phyloP scores from a whole-genome alignment of 495 filamentous ascomycete genomes.

The Aspergillus wentii region DNA sequence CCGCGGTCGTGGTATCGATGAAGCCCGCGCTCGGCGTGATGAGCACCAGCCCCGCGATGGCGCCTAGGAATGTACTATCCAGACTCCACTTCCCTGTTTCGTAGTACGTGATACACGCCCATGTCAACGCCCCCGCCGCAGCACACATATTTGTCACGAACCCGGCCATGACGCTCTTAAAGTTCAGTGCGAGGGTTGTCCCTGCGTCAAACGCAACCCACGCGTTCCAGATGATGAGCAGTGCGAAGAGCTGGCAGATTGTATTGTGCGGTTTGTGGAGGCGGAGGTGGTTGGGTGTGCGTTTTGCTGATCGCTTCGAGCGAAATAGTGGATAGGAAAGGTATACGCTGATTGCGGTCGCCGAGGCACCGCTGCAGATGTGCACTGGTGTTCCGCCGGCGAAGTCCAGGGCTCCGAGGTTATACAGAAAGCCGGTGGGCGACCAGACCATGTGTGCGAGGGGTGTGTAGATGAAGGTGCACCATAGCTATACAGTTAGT shows the following conservation, averaged over 20 bases:
- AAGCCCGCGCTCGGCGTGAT: slow-evolving; percentile 46
- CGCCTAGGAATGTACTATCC: slow-evolving; percentile 45
- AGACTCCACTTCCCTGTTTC: slow-evolving; percentile 43
- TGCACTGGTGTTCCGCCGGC: slow-evolving; percentile 45
- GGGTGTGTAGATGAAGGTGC: slow-evolving; percentile 40
- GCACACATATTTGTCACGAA: slow-evolving; percentile 48
- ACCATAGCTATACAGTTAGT: slow-evolving; percentile 31
- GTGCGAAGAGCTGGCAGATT: slow-evolving; percentile 45
- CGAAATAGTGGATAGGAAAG: slow-evolving; percentile 39
- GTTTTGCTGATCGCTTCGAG: slow-evolving; percentile 28
- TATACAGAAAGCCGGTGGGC: slow-evolving; percentile 28
- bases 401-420: slow-evolving; percentile 38
- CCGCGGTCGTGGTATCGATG: slow-evolving; percentile 36
- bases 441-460: slow-evolving; percentile 44
- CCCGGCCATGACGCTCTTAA: slow-evolving; percentile 42
- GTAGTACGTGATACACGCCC: slow-evolving; percentile 40
- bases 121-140: slow-evolving; percentile 39
- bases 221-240: slow-evolving; percentile 50
- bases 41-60: slow-evolving; percentile 44
- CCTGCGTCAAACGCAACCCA: slow-evolving; percentile 55
- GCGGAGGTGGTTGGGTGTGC: slow-evolving; percentile 35
- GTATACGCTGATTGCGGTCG: slow-evolving; percentile 35
- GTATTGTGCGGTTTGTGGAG: slow-evolving; percentile 45
- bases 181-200: slow-evolving; percentile 38
- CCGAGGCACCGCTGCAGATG: slow-evolving; percentile 41